These are phyloP conservation scores for Neophaeococcomyces aloes DNA, from an alignment of 2,329 filamentous ascomycete species.

Conservation along the genomic window DNA sequence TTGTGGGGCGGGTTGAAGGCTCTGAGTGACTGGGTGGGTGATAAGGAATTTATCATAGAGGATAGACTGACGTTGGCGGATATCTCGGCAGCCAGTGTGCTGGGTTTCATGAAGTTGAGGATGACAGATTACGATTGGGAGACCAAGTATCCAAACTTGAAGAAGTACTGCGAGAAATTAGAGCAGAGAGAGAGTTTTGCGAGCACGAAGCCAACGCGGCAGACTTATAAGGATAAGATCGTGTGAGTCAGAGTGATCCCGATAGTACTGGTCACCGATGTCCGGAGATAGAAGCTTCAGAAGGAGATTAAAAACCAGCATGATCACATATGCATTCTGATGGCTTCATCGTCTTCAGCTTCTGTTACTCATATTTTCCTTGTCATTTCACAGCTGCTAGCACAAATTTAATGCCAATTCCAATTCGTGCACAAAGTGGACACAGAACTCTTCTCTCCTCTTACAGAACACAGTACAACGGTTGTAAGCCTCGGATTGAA, in stretches of 20 bases:
- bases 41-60: conserved; percentile 24
- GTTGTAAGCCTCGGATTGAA: too few species aligned
- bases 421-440: too few species aligned
- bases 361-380: too few species aligned
- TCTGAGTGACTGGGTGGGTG: conserved; percentile 21
- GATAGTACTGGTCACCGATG: too few species aligned
- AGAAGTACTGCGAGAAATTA: conserved; percentile 25
- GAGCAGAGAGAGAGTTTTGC: conserved; percentile 27
- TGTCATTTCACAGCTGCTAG: too few species aligned
- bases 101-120: conserved; percentile 28
- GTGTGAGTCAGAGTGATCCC: conserved; percentile 21
- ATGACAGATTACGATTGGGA: conserved; percentile 21
- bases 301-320: too few species aligned
- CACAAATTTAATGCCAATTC: too few species aligned
- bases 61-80: conserved; percentile 28
- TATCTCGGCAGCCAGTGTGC: conserved; percentile 26
- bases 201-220: conserved; percentile 25
- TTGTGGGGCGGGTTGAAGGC: conserved; percentile 27
- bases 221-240: conserved; percentile 28
- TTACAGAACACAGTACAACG: too few species aligned
- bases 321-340: too few species aligned
- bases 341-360: too few species aligned
- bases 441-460: too few species aligned
- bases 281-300: too few species aligned
- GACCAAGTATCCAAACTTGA: conserved; percentile 25